Evolutionary conservation across 306 rosid genomes (phyloP), one percentile per base, ranked within the genome.

Genomic region (Fagus crenata): DNA sequence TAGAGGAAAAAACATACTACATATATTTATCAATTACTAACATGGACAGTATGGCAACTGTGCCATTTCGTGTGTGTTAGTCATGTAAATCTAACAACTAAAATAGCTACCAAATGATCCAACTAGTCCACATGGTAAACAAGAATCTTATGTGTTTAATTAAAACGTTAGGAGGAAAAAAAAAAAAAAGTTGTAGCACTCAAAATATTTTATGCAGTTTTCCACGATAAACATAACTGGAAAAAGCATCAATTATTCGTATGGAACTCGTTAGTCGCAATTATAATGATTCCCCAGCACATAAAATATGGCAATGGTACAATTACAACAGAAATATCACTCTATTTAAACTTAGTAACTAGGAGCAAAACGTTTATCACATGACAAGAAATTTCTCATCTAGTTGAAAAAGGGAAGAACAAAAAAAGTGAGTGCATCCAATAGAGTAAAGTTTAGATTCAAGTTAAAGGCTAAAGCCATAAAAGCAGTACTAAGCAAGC

Each of bases 361-460:
- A 46, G 14, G 51, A 46, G 51, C 17, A 13, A 73, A 63, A 65
- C 22, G n/a, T 9, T 15, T 1, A 64, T 60, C 67, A n/a, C 51
- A 8, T 13, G 11, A 72, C 41, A 7, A 5, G 67, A 49, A 49
- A 43, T 33, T 33, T 33, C 15, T 56, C 60, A 55, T 46, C 36
- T 65, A 39, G 35, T 4, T 3, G 56, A 77, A 18, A 31, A 40
- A 1, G 7, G 41, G 67, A 3, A 6, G 13, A 22, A 22, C 28
- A 39, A 56, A 12, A 77, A 37, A 74, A 67, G 49, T 0, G 63
- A 14, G 68, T 39, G 49, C 75, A 68, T 71, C 43, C 42, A 77
- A 78, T 67, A 42, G 75, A 73, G 78, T 81, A 80, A 81, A 77
- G 81, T 69, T 51, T 53, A 55, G 28, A 68, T 49, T 64, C 63